Percentiles rank a stretch among this genome's conserved stretches.
Evolutionary conservation across 2,329 filamentous ascomycete genomes (phyloP).

Genomic region (Monilinia fructicola): DNA sequence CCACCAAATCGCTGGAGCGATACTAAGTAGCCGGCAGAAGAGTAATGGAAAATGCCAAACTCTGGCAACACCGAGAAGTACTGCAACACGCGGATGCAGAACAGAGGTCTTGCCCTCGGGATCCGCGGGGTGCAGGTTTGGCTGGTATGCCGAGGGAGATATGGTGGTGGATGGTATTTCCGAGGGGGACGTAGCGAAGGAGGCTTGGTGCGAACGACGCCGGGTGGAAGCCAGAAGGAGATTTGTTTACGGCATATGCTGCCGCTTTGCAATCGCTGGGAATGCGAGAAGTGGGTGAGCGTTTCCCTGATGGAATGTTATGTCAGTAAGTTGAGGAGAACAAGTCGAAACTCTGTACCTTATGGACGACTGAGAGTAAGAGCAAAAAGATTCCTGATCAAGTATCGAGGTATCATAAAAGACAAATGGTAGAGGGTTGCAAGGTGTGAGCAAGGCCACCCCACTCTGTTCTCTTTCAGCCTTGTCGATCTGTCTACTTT

Average conservation of each 20-base stretch:
- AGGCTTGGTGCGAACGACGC: conserved; percentile 26
- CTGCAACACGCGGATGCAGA: conserved; percentile 74
- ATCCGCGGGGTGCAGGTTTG: conserved; percentile 33
- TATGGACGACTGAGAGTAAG: neutral
- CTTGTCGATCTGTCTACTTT: conserved; percentile 6
- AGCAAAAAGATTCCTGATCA: neutral
- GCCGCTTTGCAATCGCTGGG: conserved; percentile 38
- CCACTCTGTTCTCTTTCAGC: neutral
- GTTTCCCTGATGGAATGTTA: conserved; percentile 3
- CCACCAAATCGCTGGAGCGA: conserved; percentile 70
- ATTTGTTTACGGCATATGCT: conserved; percentile 41
- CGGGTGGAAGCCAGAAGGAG: conserved; percentile 39
- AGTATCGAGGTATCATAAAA: neutral
- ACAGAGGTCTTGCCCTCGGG: conserved; percentile 44
- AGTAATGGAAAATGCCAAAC: conserved; percentile 74
- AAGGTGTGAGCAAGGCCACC: neutral
- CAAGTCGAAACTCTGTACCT: neutral
- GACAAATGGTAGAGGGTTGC: neutral
- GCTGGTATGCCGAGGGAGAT: conserved; percentile 25
- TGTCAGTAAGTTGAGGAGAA: neutral
- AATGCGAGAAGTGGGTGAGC: conserved; percentile 2
- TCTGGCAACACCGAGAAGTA: conserved; percentile 70
- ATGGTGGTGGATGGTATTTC: conserved; percentile 18
- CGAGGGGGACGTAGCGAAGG: conserved; percentile 18
- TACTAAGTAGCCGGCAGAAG: conserved; percentile 69